Evolutionary conservation across 2,329 filamentous ascomycete genomes (phyloP).

Genomic region (Coniochaeta hoffmannii): DNA sequence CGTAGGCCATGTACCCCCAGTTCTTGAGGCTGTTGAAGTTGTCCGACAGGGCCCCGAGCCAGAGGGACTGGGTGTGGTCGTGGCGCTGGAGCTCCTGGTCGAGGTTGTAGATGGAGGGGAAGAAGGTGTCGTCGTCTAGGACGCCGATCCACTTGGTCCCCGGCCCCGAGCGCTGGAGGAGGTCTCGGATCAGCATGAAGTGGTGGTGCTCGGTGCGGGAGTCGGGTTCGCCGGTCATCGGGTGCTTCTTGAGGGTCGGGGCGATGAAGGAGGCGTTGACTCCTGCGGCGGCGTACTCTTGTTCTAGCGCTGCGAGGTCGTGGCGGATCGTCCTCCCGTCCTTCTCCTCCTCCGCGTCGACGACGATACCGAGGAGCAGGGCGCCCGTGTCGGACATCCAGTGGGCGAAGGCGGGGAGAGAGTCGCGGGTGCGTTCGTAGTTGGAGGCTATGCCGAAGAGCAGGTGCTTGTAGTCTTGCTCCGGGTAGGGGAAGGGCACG

Average conservation of each 20-base stretch:
- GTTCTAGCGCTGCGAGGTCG: slow-evolving; percentile 20
- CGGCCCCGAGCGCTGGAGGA: slow-evolving; percentile 34
- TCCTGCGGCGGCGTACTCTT: slow-evolving; percentile 19
- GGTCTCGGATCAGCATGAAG: slow-evolving; percentile 45
- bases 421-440: slow-evolving; percentile 39
- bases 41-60: slow-evolving; percentile 52
- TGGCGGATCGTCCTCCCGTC: slow-evolving; percentile 1
- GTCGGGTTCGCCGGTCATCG: slow-evolving; percentile 14
- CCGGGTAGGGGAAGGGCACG: slow-evolving; percentile 36
- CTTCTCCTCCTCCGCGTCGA: slow-evolving; percentile 26
- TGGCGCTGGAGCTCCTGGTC: slow-evolving; percentile 37
- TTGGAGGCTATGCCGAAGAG: slow-evolving; percentile 52
- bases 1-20: slow-evolving; percentile 54
- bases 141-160: slow-evolving; percentile 47
- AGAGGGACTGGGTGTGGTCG: slow-evolving; percentile 40
- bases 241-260: slow-evolving; percentile 18
- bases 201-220: slow-evolving; percentile 43
- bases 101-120: slow-evolving; percentile 45
- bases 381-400: slow-evolving; percentile 47
- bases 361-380: slow-evolving; percentile 42
- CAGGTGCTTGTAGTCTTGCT: slow-evolving; percentile 38
- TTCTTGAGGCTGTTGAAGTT: slow-evolving; percentile 40
- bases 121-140: slow-evolving; percentile 59
- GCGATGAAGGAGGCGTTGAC: slow-evolving; percentile 19
- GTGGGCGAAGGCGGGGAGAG: slow-evolving; percentile 43